Conservation (phyloP, 192 early-diverging fungal genomes). For the Backusella westeae region DNA sequence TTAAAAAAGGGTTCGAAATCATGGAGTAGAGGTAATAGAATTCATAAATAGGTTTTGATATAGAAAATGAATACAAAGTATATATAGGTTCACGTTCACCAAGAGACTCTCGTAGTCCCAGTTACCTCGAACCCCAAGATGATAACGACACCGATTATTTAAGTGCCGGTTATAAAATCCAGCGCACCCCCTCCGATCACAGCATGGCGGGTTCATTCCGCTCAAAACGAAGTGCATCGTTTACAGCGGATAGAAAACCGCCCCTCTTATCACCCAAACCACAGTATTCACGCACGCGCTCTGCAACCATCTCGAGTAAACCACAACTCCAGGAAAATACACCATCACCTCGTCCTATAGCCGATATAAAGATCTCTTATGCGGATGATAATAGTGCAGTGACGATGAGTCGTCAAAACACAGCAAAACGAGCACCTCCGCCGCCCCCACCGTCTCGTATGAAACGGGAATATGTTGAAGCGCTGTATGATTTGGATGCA, state of each 20-base stretch:
- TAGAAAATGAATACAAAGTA: no score
- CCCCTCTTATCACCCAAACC: background rate
- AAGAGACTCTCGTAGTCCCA: background rate
- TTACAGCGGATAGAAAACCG: background rate
- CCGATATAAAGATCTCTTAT: background rate
- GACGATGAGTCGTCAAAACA: background rate
- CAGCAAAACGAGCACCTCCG: constrained; percentile 9
- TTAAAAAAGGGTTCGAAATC: background rate
- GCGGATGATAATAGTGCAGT: background rate
- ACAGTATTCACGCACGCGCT: background rate
- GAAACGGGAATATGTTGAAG: constrained; percentile 12
- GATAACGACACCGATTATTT: background rate
- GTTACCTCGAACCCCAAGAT: background rate
- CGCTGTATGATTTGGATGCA: constrained; percentile 39
- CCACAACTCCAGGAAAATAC: background rate
- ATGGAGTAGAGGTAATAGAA: background rate
- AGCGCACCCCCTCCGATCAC: background rate
- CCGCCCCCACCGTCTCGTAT: constrained; percentile 18
- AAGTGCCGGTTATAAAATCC: background rate
- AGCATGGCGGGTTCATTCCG: background rate
- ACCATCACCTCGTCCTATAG: background rate
- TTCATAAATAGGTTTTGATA: no score
- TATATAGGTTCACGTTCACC: background rate
- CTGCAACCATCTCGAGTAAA: background rate
- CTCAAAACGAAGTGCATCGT: background rate